phyloP scores from a whole-genome alignment of 495 filamentous ascomycete species.

The Darksidea phi region DNA sequence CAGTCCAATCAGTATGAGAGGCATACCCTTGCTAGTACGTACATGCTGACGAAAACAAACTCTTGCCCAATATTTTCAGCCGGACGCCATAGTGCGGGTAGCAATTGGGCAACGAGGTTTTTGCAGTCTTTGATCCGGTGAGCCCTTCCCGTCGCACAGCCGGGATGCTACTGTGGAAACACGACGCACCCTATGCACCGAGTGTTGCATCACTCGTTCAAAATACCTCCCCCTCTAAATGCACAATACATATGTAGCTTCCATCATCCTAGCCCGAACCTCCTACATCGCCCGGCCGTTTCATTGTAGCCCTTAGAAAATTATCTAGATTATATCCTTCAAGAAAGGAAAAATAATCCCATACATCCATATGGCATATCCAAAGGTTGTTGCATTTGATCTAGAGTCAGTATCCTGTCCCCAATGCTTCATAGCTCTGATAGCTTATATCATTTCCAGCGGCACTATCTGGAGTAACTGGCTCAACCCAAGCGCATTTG shows the following conservation, averaged over 20 bases:
- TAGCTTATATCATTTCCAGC: not conserved
- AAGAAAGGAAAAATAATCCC: not conserved
- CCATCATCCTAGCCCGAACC: not conserved
- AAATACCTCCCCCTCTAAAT: not conserved
- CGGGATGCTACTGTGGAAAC: too few relatives aligned
- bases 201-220: not conserved
- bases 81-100: not conserved
- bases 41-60: not conserved
- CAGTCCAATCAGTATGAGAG: not conserved
- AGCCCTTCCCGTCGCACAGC: too few relatives aligned
- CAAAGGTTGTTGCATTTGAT: constrained; percentile 5
- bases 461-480: not conserved
- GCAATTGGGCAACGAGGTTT: too few relatives aligned
- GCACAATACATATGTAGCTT: not conserved
- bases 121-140: too few relatives aligned
- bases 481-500: not conserved
- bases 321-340: not conserved
- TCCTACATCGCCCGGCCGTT: not conserved
- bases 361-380: not conserved
- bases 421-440: not conserved
- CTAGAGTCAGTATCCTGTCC: not conserved
- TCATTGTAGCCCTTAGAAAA: not conserved
- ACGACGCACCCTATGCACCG: not conserved
- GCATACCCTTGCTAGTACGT: too few relatives aligned
- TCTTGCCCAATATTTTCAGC: not conserved